Base-by-base conservation (phyloP, 2,329 filamentous ascomycete genomes). In the Sporothrix phasma region DNA sequence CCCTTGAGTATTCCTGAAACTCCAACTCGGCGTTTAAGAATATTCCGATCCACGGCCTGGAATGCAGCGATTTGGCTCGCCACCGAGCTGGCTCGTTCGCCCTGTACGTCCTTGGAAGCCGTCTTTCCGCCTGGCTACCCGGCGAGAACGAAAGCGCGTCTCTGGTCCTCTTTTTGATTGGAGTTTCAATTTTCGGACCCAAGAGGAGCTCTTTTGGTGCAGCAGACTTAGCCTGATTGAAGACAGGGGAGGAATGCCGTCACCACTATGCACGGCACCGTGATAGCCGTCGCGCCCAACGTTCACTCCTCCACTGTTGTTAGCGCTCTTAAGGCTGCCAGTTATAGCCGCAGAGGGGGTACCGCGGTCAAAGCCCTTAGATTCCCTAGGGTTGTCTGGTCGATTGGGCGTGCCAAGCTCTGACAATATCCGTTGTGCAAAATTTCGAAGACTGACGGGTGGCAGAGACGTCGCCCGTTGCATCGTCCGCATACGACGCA, bases 11-110 rank as follows among this genome's bases (percentile, higher is more conserved):
- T 68, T n/a, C 67, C 54, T 0, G 83, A 79, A 1, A 85, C 71
- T 3, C 80, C 80, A 1, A 88, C 78, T 64, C 78, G 80, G 60
- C 79, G 76, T 0, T 81, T 77, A 0, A 88, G 76, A 54, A 87
- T 86, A 56, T 80, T 81, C 70, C 87, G 84, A 64, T 88, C 85
- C 24, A 86, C 78, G 1, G 83, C 84, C n/a, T 83, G 80, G 72
- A 86, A 87, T 0, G 83, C 83, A 8, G 82, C 82, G 46, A 78
- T 77, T 69, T 87, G 84, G 66, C 79, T 81, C 11, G 76, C 75
- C 3, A 80, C 74, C 2, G 76, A 70, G 13, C 73, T 72, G 39
- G 74, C 74, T 15, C 69, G 67, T 10, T 67, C 69, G 5, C 73
- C 70, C 13, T 69, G 67, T 10, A 67, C 69, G 7, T 73, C 70